These are phyloP conservation scores for Solanum sejunctum DNA, from an alignment of 257 asterid species.

Conservation along the genomic window DNA sequence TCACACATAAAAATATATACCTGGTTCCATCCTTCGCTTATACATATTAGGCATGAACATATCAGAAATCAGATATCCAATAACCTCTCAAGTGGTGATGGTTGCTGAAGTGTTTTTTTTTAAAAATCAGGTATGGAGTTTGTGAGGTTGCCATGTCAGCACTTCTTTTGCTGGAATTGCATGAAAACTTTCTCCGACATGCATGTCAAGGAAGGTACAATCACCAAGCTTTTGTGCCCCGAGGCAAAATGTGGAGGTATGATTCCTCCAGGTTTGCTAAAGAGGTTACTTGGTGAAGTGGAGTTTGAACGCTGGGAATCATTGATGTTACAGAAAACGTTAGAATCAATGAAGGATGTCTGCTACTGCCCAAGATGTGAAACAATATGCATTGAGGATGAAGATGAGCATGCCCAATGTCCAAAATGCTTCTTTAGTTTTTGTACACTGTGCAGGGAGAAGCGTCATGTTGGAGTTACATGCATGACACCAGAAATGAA, in stretches of 20 bases:
- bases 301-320: conserved; percentile 79
- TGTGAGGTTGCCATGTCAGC: conserved; percentile 69
- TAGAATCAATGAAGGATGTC: conserved; percentile 83
- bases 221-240: conserved; percentile 63
- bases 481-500: conserved; percentile 78
- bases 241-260: conserved; percentile 73
- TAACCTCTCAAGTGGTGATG: not conserved
- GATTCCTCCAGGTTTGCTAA: conserved; percentile 80
- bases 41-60: not conserved
- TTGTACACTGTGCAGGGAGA: conserved; percentile 70
- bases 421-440: conserved; percentile 79
- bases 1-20: not conserved
- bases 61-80: not conserved
- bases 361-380: conserved; percentile 93
- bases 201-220: conserved; percentile 75
- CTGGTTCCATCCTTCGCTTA: not conserved
- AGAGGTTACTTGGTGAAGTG: conserved; percentile 53
- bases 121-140: conserved; percentile 53
- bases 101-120: not conserved
- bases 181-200: conserved; percentile 58
- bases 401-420: conserved; percentile 74
- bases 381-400: conserved; percentile 75
- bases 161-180: conserved; percentile 70
- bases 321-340: conserved; percentile 53
- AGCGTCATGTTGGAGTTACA: conserved; percentile 71